phyloP scores from a whole-genome alignment of 345 rosid species.

The Cardamine chenopodiifolia region DNA sequence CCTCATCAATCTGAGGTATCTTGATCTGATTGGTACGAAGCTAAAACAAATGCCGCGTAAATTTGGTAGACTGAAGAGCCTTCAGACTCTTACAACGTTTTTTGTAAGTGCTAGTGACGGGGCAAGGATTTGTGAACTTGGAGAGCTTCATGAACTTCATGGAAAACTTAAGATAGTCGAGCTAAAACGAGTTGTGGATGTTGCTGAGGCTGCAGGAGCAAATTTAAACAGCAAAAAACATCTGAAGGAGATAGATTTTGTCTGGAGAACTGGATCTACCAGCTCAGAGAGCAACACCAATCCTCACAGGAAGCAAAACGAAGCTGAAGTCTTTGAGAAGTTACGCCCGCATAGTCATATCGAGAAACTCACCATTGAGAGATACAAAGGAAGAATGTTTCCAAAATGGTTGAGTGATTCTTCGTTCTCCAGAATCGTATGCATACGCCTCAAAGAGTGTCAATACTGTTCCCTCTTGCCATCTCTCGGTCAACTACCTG shows the following conservation, averaged over 20 bases:
- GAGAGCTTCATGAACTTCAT: constrained; percentile 37
- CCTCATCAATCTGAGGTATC: constrained; percentile 44
- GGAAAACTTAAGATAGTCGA: constrained; percentile 44
- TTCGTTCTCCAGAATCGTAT: constrained; percentile 36
- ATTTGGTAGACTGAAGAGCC: constrained; percentile 45
- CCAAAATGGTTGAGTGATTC: constrained; percentile 47
- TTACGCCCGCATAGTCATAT: constrained; percentile 44
- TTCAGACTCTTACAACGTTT: constrained; percentile 41
- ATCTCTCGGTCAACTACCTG: constrained; percentile 46
- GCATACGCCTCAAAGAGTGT: constrained; percentile 39
- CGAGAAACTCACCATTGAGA: constrained; percentile 38
- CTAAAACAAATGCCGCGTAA: constrained; percentile 44
- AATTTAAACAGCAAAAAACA: constrained; percentile 38
- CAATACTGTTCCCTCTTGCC: constrained; percentile 47
- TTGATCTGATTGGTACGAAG: constrained; percentile 46
- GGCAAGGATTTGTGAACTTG: constrained; percentile 40
- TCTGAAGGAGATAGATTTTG: constrained; percentile 41
- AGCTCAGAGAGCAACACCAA: constrained; percentile 34
- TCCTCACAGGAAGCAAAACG: constrained; percentile 24
- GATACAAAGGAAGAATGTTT: constrained; percentile 43
- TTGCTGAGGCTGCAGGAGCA: constrained; percentile 44
- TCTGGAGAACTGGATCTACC: constrained; percentile 39
- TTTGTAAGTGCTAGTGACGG: constrained; percentile 37
- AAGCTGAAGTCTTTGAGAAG: constrained; percentile 40
- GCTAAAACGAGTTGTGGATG: constrained; percentile 42